Evolutionary conservation across 2,329 filamentous ascomycete genomes (phyloP).

Genomic region (Fonsecaea nubica): DNA sequence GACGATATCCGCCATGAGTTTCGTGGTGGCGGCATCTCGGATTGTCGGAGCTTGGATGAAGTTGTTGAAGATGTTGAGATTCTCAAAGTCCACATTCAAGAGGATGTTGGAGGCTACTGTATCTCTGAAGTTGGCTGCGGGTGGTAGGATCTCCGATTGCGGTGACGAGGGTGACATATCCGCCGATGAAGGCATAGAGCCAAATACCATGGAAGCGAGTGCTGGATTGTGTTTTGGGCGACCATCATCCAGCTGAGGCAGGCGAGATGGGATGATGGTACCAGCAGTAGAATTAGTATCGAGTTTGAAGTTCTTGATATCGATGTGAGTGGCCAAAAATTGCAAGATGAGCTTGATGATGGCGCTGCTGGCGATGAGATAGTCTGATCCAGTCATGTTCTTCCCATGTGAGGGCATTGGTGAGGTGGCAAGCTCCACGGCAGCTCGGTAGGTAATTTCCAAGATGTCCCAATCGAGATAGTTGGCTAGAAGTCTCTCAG

Average conservation of each 20-base stretch:
- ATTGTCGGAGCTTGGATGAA: constrained; percentile 22
- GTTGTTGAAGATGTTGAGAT: constrained; percentile 32
- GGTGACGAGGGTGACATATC: constrained; percentile 31
- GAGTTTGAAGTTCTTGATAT: constrained; percentile 34
- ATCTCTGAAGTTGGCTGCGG: constrained; percentile 19
- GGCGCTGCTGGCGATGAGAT: constrained; percentile 28
- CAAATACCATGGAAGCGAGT: constrained; percentile 40
- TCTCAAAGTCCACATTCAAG: constrained; percentile 39
- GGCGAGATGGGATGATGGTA: constrained; percentile 29
- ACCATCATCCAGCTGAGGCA: constrained; percentile 34
- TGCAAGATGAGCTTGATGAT: constrained; percentile 30
- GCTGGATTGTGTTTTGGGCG: constrained; percentile 36
- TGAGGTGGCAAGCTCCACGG: constrained; percentile 30
- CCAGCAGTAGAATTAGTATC: constrained; percentile 20
- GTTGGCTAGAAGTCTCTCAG: constrained; percentile 34
- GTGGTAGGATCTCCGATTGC: constrained; percentile 23
- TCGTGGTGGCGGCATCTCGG: constrained; percentile 16
- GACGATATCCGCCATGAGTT: constrained; percentile 34
- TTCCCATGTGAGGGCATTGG: constrained; percentile 26
- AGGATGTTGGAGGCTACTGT: constrained; percentile 37
- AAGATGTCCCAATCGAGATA: constrained; percentile 39
- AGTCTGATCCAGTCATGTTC: constrained; percentile 32
- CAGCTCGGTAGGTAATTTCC: constrained; percentile 35
- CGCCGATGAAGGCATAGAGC: constrained; percentile 38
- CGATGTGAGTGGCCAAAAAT: constrained; percentile 32